A percentile compares a stretch with the other conserved stretches of the same genome.
Evolutionary conservation across 1,284 basidiomycete genomes (phyloP).

Genomic region (Cryptococcus sp.): DNA sequence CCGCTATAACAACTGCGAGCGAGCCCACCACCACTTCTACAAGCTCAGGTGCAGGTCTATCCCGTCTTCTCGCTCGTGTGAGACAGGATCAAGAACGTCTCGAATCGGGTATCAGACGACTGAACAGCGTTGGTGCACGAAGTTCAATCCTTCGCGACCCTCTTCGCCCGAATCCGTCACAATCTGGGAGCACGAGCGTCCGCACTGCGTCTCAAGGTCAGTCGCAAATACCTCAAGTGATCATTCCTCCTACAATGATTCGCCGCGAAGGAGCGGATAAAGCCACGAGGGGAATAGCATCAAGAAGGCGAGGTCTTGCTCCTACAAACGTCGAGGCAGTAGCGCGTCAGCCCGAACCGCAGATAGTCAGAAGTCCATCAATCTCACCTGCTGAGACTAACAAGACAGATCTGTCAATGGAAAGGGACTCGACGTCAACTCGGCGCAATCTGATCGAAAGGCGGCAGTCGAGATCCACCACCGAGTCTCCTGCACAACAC

Average conservation of each 20-base stretch:
- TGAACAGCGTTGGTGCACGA: background rate
- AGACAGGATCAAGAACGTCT: slow-evolving; percentile 14
- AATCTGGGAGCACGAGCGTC: too few relatives aligned
- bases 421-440: background rate
- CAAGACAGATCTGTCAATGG: background rate
- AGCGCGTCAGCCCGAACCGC: slow-evolving; percentile 10
- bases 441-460: background rate
- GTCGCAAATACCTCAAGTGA: too few relatives aligned
- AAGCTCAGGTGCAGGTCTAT: background rate
- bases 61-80: slow-evolving; percentile 7
- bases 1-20: background rate
- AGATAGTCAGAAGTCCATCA: slow-evolving; percentile 5
- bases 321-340: slow-evolving; percentile 8
- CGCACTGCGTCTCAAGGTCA: too few relatives aligned
- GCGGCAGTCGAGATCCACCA: too few relatives aligned
- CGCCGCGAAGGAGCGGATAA: background rate
- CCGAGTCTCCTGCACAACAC: too few relatives aligned
- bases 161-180: background rate
- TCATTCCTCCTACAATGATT: background rate
- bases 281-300: background rate
- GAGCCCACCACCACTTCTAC: too few relatives aligned
- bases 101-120: slow-evolving; percentile 7
- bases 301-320: slow-evolving; percentile 7
- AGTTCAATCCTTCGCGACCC: background rate
- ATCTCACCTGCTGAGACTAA: slow-evolving; percentile 2